These are phyloP conservation scores for Haplographium delicatum DNA, from an alignment of 495 filamentous ascomycete species.

Conservation along the genomic window DNA sequence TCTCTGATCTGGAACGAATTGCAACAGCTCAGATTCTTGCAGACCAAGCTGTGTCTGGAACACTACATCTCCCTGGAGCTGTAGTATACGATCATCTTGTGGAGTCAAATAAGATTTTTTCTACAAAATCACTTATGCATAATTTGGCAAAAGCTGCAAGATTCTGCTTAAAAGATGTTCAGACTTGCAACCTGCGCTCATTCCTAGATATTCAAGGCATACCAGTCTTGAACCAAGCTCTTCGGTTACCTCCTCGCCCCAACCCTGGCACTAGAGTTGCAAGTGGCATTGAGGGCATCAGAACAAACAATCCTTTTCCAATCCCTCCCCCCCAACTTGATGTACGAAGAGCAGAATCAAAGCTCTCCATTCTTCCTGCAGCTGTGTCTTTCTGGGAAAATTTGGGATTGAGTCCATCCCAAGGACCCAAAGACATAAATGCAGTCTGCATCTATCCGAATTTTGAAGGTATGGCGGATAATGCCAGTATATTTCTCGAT, in stretches of 20 bases:
- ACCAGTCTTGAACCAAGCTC: constrained; percentile 37
- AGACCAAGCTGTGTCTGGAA: constrained; percentile 49
- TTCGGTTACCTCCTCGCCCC: constrained; percentile 41
- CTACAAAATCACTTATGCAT: constrained; percentile 14
- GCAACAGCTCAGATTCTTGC: constrained; percentile 57
- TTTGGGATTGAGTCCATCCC: constrained; percentile 72
- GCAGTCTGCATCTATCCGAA: constrained; percentile 76
- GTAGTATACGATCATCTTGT: constrained; percentile 3
- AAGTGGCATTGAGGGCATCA: constrained; percentile 28
- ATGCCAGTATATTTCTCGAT: constrained; percentile 63
- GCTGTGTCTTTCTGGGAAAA: constrained; percentile 88
- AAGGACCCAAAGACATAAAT: constrained; percentile 72
- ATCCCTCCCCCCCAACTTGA: constrained; percentile 61
- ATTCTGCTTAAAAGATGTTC: constrained; percentile 27
- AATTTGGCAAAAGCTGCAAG: constrained; percentile 18
- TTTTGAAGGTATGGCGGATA: constrained; percentile 49
- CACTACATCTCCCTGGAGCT: constrained; percentile 23
- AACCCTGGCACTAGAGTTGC: constrained; percentile 27
- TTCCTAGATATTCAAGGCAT: constrained; percentile 50
- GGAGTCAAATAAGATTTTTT: not conserved
- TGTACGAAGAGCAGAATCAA: constrained; percentile 67
- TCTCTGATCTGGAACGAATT: constrained; percentile 45
- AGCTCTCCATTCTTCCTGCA: constrained; percentile 71
- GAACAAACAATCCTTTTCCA: constrained; percentile 35
- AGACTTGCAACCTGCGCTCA: constrained; percentile 37